Evolutionary conservation across 257 asterid genomes (phyloP), one percentile per base, ranked within the genome.

Genomic region (Gentiana straminea): DNA sequence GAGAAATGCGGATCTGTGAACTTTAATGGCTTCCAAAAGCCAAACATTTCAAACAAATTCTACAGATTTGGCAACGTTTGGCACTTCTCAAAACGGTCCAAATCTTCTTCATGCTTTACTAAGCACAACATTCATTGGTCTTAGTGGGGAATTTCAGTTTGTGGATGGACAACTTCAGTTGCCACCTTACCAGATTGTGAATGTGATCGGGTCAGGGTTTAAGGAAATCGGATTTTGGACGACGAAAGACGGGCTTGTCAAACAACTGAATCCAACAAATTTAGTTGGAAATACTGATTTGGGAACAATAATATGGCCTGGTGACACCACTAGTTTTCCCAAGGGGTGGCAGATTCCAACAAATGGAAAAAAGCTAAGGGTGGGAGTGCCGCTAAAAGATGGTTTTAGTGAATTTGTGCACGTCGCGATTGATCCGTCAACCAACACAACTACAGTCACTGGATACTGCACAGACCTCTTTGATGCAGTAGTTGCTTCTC

Each of bases 271-370:
- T 35, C 8, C 44, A 5, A 54, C 58, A 43, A n/a, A 4, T 3
- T 52, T n/a, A 1, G n/a, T 50, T 4, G 15, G 24, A 44, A 57
- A 13, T 39, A 0, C 51, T 6, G 51, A 64, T 33, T 77, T 82
- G 36, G 63, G 63, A 4, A 15, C 33, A 9, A 62, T 82, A 2
- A 13, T 66, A 32, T 82, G 80, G 72, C 83, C 89, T 2, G 83
- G 89, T 2, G 76, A 67, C 10, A 56, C 79, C 1, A 58, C 9
- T 32, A 15, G 8, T 45, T 60, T 45, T 2, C 85, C 89, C 0
- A 76, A 59, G 65, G 89, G 89, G 39, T 81, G 89, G 89, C 75
- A 64, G 44, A 59, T 69, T 13, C 80, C 89, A 7, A 69, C 70
- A 63, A 55, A 39, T 13, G 60, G 54, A 2, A 66, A 65, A 57